Percentiles rank a stretch among this genome's conserved stretches.
These are phyloP conservation scores for Ogataea wickerhamii DNA, from an alignment of 805 yeast species.

Conservation along the genomic window DNA sequence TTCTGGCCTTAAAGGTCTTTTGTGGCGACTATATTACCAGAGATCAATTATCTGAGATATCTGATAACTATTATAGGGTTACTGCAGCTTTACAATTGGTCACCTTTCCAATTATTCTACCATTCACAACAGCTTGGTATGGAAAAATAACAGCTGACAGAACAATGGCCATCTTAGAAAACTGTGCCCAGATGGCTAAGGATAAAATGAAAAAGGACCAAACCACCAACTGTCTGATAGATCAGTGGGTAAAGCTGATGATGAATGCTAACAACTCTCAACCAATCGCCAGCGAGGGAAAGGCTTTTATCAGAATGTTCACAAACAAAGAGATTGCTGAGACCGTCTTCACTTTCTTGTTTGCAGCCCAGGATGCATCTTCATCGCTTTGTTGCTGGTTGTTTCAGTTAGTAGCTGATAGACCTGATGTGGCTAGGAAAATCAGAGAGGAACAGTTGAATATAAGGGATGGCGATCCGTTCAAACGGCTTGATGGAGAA, in stretches of 20 bases:
- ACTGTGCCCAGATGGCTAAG: constrained; percentile 87
- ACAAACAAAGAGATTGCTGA: constrained; percentile 90
- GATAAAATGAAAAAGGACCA: constrained; percentile 74
- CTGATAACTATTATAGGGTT: constrained; percentile 87
- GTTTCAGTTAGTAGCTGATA: constrained; percentile 92
- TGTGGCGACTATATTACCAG: constrained; percentile 95
- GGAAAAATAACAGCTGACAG: constrained; percentile 91
- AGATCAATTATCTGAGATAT: constrained; percentile 80
- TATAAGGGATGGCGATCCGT: constrained; percentile 76
- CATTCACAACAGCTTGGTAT: constrained; percentile 97
- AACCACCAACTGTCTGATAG: constrained; percentile 84
- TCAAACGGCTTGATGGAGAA: constrained; percentile 57
- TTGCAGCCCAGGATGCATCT: constrained; percentile 98
- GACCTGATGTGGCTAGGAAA: constrained; percentile 85
- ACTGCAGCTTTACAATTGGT: constrained; percentile 97
- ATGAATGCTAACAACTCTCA: constrained; percentile 29
- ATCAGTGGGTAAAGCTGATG: constrained; percentile 91
- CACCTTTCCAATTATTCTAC: constrained; percentile 94
- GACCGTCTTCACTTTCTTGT: constrained; percentile 92
- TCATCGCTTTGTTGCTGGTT: constrained; percentile 97
- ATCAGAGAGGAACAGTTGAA: constrained; percentile 88
- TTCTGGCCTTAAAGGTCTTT: constrained; percentile 86
- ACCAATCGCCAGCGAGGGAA: constrained; percentile 45
- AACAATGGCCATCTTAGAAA: constrained; percentile 90
- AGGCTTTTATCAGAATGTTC: constrained; percentile 72